Percentiles rank a stretch among this genome's conserved stretches.
Conservation (phyloP, 495 filamentous ascomycete genomes). For the Aspergillus taichungensis region DNA sequence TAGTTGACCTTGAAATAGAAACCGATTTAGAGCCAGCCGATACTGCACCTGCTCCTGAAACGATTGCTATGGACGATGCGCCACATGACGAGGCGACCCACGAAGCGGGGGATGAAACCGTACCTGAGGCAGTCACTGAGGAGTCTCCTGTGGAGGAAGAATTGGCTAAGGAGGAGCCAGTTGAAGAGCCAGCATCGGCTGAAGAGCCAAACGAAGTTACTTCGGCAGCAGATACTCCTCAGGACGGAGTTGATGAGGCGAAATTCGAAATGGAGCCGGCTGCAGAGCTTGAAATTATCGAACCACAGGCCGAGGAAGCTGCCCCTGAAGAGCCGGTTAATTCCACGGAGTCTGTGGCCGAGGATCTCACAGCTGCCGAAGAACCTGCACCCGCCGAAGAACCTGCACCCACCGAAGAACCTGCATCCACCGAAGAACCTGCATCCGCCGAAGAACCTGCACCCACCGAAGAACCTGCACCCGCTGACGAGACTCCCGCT, state of each 20-base stretch:
- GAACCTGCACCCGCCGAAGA: slow-evolving; percentile 4
- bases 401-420: slow-evolving; percentile 2
- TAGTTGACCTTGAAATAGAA: slow-evolving; percentile 9
- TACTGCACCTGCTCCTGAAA: slow-evolving; percentile 1
- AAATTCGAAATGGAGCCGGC: neutral
- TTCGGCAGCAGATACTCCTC: slow-evolving; percentile 6
- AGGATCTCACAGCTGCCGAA: slow-evolving; percentile 5
- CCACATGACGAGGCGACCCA: slow-evolving; percentile 5
- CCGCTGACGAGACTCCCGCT: slow-evolving; percentile 7
- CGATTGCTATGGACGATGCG: neutral
- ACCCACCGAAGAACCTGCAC: slow-evolving; percentile 8
- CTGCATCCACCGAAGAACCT: slow-evolving; percentile 5
- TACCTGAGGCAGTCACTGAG: slow-evolving; percentile 7
- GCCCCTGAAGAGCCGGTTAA: slow-evolving; percentile 2
- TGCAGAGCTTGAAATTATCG: neutral
- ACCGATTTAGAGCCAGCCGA: neutral
- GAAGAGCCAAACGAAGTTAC: slow-evolving; percentile 8
- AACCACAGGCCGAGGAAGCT: slow-evolving; percentile 7
- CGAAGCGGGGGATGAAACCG: slow-evolving; percentile 3
- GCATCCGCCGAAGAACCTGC: slow-evolving; percentile 6
- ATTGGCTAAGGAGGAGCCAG: slow-evolving; percentile 6
- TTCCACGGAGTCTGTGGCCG: neutral
- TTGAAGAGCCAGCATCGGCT: neutral
- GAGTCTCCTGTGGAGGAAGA: slow-evolving; percentile 7
- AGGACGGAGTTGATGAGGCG: slow-evolving; percentile 7